Conservation (phyloP, 768 basidiomycete genomes). For the Dentipellis sp. region DNA sequence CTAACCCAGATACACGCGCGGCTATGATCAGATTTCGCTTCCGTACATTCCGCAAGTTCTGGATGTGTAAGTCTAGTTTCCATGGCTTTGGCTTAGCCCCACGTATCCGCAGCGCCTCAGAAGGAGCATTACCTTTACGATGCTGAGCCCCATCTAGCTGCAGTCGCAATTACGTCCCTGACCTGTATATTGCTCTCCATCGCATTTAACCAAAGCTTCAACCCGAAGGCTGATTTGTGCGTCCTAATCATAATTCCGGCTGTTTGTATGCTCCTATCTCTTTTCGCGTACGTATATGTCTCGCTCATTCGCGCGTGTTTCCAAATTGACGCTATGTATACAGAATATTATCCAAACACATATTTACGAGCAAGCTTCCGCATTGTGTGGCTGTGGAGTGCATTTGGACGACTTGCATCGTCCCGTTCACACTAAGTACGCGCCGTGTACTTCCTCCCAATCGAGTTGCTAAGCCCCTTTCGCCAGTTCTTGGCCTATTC, state of each 20-base stretch:
- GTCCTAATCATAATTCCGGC: constrained; percentile 9
- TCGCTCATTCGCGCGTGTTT: too few species aligned
- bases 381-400: constrained; percentile 12
- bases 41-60: constrained; percentile 14
- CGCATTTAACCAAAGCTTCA: constrained; percentile 1
- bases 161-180: constrained; percentile 3
- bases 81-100: background rate
- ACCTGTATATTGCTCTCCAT: constrained; percentile 6
- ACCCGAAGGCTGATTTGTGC: constrained; percentile 10
- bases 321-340: background rate
- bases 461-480: background rate
- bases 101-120: background rate
- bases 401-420: constrained; percentile 13
- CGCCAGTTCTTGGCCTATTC: constrained; percentile 10
- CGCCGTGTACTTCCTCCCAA: background rate
- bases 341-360: constrained; percentile 5
- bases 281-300: background rate
- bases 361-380: constrained; percentile 4
- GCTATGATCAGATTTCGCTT: constrained; percentile 6
- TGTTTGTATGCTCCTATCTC: constrained; percentile 4
- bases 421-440: constrained; percentile 11
- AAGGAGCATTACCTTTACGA: background rate
- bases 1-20: too few species aligned
- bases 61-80: constrained; percentile 5
- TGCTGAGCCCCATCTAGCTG: background rate